Base-by-base conservation (phyloP, 495 filamentous ascomycete genomes). In the Barbatosphaeria neglecta region DNA sequence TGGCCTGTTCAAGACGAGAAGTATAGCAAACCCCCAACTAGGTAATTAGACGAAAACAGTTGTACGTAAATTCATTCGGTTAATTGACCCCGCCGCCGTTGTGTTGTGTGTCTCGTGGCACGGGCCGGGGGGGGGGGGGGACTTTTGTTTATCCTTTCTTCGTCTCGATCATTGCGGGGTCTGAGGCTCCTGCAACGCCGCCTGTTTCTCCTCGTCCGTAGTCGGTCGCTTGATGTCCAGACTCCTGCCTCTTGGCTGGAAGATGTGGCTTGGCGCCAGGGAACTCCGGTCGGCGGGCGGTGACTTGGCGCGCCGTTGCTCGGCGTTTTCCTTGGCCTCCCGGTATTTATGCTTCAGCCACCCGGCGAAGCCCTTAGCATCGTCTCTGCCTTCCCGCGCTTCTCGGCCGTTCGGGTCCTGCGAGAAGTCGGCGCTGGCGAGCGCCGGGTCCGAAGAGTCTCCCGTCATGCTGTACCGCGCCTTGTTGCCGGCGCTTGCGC, bases 271-370 rank as follows among this genome's bases (percentile, higher is more conserved):
- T 51, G 53, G 8, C 56, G 17, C 24, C 44, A 53, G 17, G 20
- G 54, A 38, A 39, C 43, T 55, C 16, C 59, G 52, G 9, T 70
- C 63, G 17, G 57, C 60, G 6, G 70, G 67, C 15, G 70, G 70
- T 17, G 67, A 71, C 49, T 69, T 76, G 48, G 57, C 64, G 40
- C 66, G 59, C 50, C 64, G 55, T 41, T 85, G 81, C 58, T 82
- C 79, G 2, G 64, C 73, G 8, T 75, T 78, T 50, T 87, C 83
- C 49, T 82, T 86, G 22, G 80, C 77, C 53, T 89, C 85, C 16
- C 82, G 76, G 35, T 92, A 79, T 64, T 92, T 94, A 50, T 80
- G 82, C 57, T 86, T 86, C 52, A 95, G 76, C 76, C 90, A 94
- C 15, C 79, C 81, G 41, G 93, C 73, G 5, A 87, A 73, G n/a